A percentile compares a stretch with the other conserved stretches of the same genome.
Evolutionary conservation across 805 yeast genomes (phyloP).

Genomic region (Ogataea henricii): DNA sequence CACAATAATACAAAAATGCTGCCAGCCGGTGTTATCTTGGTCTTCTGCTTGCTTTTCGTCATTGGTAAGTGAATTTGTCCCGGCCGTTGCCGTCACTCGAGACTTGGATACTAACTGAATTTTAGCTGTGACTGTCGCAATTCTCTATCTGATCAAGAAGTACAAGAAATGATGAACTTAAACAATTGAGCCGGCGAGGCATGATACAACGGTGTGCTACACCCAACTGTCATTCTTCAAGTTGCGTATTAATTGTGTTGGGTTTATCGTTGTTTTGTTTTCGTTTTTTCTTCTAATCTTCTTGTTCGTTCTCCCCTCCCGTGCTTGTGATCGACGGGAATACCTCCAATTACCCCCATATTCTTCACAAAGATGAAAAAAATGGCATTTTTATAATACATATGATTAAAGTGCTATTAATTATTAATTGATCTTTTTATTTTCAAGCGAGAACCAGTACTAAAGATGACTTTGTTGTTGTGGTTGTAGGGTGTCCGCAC

Average conservation of each 20-base stretch:
- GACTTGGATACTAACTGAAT: not conserved
- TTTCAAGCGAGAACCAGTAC: not conserved
- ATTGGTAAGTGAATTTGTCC: constrained; percentile 31
- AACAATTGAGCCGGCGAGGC: constrained; percentile 3
- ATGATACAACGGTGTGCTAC: not conserved
- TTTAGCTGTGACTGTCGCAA: constrained; percentile 31
- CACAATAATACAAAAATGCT: constrained; percentile 42
- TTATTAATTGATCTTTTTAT: constrained; percentile 10
- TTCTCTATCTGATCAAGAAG: constrained; percentile 35
- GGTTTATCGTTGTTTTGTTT: constrained; percentile 2
- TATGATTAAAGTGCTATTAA: constrained; percentile 8
- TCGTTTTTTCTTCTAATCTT: constrained; percentile 8
- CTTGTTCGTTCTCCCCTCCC: constrained; percentile 8
- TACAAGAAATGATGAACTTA: constrained; percentile 32
- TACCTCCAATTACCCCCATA: constrained; percentile 6
- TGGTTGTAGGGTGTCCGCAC: too few species aligned
- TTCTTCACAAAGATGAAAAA: constrained; percentile 8
- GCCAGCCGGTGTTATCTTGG: constrained; percentile 68
- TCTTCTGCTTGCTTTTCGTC: constrained; percentile 55
- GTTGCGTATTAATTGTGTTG: not conserved
- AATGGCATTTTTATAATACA: constrained; percentile 9
- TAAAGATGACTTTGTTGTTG: not conserved
- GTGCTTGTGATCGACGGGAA: constrained; percentile 7
- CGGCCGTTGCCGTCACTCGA: not conserved
- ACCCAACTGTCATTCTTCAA: not conserved